Base-by-base conservation (phyloP, 192 early-diverging fungal genomes). In the Umbelopsis vinacea region DNA sequence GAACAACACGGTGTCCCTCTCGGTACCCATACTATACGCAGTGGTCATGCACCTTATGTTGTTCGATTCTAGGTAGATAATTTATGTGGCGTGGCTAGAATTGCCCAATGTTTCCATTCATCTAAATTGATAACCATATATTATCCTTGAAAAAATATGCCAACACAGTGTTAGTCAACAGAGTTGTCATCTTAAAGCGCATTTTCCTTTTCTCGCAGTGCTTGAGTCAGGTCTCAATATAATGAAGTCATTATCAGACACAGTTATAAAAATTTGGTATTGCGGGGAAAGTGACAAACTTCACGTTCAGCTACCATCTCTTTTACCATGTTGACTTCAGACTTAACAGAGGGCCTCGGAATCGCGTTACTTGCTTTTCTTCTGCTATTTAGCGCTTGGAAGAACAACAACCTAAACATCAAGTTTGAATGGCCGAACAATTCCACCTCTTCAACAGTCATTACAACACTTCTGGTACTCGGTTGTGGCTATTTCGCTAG, bases 1-100 rank as follows among this genome's bases (percentile, higher is more conserved):
- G 12, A 69, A 48, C n/a, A 47, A 19, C 68, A 43, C 46, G 68
- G 68, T 6, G 68, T 69, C 46, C 46, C 68, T 24, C 22, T 69
- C 3, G 68, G 68, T 11, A 69, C 68, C 17, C 68, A 69, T 29
- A 9, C 68, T 50, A 2, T 69, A 19, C 68, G 46, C 40, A 69
- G 24, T 22, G 46, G 47, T 22, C 24, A 48, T 22, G 53, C 53
- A 24, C 5, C 53, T 54, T 54, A 54, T 26, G 53, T 54, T 26
- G 53, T 54, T 22, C n/a, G 53, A 7, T 54, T 54, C 21, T 54
- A 54, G 23, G 26, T 3, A 21, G 0, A 24, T n/a, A 23, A 23
- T 2, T 0, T 21, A 22, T 0, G 9, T 23, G 40, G 0, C 6
- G 40, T 43, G 6, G 40, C 40, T 43, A 43, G 40, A 43, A 12